Evolutionary conservation across 257 asterid species (phyloP).

Genomic region (Solanum microdontum): DNA sequence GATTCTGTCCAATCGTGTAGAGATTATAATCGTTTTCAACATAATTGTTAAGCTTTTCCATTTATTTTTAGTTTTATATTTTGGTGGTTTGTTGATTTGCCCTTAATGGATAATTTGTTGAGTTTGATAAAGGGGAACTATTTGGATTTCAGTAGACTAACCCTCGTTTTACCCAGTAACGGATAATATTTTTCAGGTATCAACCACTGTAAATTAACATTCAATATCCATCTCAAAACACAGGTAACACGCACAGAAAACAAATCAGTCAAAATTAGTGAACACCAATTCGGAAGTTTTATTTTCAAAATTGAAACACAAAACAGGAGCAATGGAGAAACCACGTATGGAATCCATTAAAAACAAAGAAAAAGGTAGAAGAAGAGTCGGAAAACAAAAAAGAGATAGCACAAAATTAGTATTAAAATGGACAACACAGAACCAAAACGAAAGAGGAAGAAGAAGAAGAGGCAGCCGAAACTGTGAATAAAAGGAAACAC

Average conservation of each 20-base stretch:
- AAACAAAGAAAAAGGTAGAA: background rate
- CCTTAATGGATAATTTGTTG: background rate
- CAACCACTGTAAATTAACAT: no score
- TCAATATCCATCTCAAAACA: no score
- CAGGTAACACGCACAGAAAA: background rate
- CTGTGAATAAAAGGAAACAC: background rate
- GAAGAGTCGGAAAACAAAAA: background rate
- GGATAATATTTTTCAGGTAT: background rate
- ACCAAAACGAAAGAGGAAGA: background rate
- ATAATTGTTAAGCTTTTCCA: background rate
- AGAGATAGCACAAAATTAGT: background rate
- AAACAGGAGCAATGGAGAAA: background rate
- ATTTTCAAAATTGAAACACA: background rate
- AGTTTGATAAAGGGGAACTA: background rate
- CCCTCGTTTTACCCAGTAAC: background rate
- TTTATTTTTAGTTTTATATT: background rate
- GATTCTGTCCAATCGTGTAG: slow-evolving; percentile 4
- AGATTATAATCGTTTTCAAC: slow-evolving; percentile 12
- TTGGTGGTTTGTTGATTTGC: rapidly evolving
- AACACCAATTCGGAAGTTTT: background rate
- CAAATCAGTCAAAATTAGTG: no score
- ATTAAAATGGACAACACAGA: background rate
- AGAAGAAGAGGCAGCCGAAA: background rate
- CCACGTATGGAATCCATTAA: background rate
- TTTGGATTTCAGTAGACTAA: background rate